Evolutionary conservation across 2,329 filamentous ascomycete genomes (phyloP).

Genomic region (Albifimbria verrucaria): DNA sequence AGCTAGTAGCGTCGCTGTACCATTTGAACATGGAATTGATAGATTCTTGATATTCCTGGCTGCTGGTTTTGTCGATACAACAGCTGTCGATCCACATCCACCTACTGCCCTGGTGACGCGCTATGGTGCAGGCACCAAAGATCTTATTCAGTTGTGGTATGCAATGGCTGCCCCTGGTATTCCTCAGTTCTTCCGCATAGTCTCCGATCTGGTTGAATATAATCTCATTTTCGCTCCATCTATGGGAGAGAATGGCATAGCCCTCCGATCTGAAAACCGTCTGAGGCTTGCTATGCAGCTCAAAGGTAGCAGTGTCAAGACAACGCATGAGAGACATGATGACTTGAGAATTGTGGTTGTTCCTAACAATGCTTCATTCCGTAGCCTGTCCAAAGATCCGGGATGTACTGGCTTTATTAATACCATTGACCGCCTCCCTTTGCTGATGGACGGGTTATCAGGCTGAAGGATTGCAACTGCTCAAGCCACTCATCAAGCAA

Average conservation of each 20-base stretch:
- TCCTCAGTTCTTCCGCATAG: not conserved
- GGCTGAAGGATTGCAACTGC: no score
- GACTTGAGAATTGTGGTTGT: no score
- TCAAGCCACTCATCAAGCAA: no score
- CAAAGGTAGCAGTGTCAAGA: slow-evolving; percentile 2
- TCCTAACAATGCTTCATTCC: no score
- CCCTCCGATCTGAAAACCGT: not conserved
- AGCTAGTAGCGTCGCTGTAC: slow-evolving; percentile 27
- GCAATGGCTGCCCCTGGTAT: not conserved
- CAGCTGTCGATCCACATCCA: slow-evolving; percentile 35
- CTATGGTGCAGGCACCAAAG: slow-evolving; percentile 8
- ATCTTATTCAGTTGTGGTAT: slow-evolving; percentile 8
- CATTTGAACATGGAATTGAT: slow-evolving; percentile 24
- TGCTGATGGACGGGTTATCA: no score
- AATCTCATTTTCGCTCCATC: slow-evolving; percentile 12
- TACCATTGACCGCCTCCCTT: no score
- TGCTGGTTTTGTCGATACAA: slow-evolving; percentile 30
- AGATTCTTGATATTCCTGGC: slow-evolving; percentile 26
- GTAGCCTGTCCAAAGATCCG: no score
- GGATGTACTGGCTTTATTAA: no score
- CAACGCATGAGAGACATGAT: not conserved
- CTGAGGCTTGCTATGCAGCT: not conserved
- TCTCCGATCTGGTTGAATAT: slow-evolving; percentile 4
- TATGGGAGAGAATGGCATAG: slow-evolving; percentile 16
- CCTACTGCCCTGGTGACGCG: slow-evolving; percentile 16